Evolutionary conservation across 768 basidiomycete species (phyloP).

Genomic region (Amanita inopinata): DNA sequence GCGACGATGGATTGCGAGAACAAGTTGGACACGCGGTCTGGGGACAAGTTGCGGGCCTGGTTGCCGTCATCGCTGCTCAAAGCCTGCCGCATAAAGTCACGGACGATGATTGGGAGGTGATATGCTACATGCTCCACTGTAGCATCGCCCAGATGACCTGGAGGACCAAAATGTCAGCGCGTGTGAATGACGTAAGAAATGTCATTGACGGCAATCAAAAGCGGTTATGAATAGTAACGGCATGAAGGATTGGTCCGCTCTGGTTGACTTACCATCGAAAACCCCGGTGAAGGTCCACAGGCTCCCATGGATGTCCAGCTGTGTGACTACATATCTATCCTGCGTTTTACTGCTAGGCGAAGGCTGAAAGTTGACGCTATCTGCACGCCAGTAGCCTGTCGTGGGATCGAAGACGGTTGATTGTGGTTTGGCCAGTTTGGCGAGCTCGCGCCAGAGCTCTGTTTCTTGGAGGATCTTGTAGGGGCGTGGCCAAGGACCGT

Average conservation of each 20-base stretch:
- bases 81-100: slow-evolving; percentile 42
- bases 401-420: slow-evolving; percentile 24
- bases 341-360: slow-evolving; percentile 44
- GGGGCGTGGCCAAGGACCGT: slow-evolving; percentile 55
- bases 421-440: slow-evolving; percentile 42
- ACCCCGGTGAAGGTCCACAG: slow-evolving; percentile 61
- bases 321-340: slow-evolving; percentile 53
- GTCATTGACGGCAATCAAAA: no score
- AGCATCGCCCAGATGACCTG: slow-evolving; percentile 61
- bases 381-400: slow-evolving; percentile 30
- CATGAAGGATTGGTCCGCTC: no score
- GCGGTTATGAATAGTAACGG: no score
- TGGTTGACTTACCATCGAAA: slow-evolving; percentile 45
- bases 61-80: slow-evolving; percentile 11
- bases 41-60: slow-evolving; percentile 15
- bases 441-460: slow-evolving; percentile 46
- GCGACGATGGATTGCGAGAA: slow-evolving; percentile 49
- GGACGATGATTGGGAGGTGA: slow-evolving; percentile 59
- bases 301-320: slow-evolving; percentile 44
- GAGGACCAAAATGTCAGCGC: not conserved
- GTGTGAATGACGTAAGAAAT: not conserved
- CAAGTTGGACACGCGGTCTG: slow-evolving; percentile 42
- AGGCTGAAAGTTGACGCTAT: slow-evolving; percentile 62
- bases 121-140: slow-evolving; percentile 61
- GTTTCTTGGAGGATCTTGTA: slow-evolving; percentile 40